Evolutionary conservation across 192 early-diverging fungal genomes (phyloP), one percentile per base, ranked within the genome.

Genomic region (Funneliformis geosporum): DNA sequence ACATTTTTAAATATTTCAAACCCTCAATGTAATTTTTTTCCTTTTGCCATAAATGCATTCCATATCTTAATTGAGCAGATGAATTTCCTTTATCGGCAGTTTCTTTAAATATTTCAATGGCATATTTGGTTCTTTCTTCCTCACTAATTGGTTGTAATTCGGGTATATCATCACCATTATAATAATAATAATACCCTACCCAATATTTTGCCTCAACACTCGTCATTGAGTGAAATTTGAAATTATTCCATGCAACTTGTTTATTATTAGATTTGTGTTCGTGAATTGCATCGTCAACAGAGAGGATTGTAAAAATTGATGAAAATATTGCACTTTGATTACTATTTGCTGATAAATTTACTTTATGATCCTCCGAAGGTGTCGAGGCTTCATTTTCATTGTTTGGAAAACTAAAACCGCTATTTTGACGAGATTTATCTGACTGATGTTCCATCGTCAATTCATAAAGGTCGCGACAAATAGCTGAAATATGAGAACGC

Each of bases 1-100:
- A 40, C 12, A 33, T 18, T 33, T 77, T n/a, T 21, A 44, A 60
- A 77, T 67, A 77, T 33, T 46, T 77, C 8, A 77, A 6, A 16
- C 62, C 76, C 5, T 77, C 62, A 21, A 27, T 1, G 8, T n/a
- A 42, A 66, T 66, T 44, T 27, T 14, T 16, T 50, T 50, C 42
- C 9, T 1, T 40, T 23, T 59, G 11, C 76, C 76, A 77, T 44
- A 77, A 25, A 77, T 62, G 66, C 14, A 33, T 28, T 23, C 42
- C 76, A 50, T 77, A 67, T 42, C 40, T 25, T 11, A 67, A 44
- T 61, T 77, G 76, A 66, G 64, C 76, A 10, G 64, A 38, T 67
- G 62, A 18, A 21, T 46, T 77, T 61, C 62, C 76, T 25, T 40
- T 3, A 65, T 77, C 62, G 14, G 75, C 75, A 46, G 75, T 33